These are phyloP conservation scores for Chenopodium berlandieri DNA, from an alignment of 148 eudicot species.

Conservation along the genomic window DNA sequence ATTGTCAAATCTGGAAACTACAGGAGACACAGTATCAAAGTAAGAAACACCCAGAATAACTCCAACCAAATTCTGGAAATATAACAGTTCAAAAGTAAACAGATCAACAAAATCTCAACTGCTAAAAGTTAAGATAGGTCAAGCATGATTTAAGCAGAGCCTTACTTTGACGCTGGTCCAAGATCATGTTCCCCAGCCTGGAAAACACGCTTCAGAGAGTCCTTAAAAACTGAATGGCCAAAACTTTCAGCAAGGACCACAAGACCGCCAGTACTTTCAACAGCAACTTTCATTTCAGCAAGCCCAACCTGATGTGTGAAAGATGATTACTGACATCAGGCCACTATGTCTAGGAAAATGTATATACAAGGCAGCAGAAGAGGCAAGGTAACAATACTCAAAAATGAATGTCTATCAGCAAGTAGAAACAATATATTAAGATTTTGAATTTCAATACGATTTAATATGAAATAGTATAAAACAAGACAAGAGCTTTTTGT, in stretches of 20 bases:
- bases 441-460: not conserved
- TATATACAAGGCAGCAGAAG: not conserved
- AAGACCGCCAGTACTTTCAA: slow-evolving; percentile 93
- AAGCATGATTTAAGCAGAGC: slow-evolving; percentile 14
- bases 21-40: not conserved
- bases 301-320: slow-evolving; percentile 71
- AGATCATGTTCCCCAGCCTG: slow-evolving; percentile 79
- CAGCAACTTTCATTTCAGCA: slow-evolving; percentile 93
- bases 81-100: not conserved
- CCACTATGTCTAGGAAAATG: not conserved
- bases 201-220: slow-evolving; percentile 74
- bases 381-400: not conserved
- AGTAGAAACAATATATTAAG: too few relatives aligned
- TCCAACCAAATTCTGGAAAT: not conserved
- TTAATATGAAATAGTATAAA: not conserved
- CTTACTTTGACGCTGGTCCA: slow-evolving; percentile 91
- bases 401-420: not conserved
- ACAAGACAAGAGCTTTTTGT: not conserved
- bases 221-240: slow-evolving; percentile 96
- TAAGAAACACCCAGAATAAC: not conserved
- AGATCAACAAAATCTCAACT: not conserved
- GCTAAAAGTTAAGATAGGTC: not conserved
- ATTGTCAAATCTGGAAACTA: not conserved
- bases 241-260: slow-evolving; percentile 97
- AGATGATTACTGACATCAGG: slow-evolving; percentile 19